Base-by-base conservation (phyloP, 176 grass and related monocot genomes). In the Avena atlantica region DNA sequence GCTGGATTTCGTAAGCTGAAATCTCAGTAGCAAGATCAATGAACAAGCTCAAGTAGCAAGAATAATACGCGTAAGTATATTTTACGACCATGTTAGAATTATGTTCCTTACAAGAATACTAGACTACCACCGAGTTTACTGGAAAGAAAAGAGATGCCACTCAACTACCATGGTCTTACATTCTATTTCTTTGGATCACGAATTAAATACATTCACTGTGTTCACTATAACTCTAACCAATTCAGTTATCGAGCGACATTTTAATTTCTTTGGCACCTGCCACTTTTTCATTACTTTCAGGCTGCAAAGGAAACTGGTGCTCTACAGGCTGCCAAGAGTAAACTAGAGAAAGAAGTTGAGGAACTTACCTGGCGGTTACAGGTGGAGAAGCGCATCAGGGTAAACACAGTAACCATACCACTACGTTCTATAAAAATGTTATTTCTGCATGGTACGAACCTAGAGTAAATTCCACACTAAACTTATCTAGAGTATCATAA, bases 261-360 rank as follows among this genome's bases (percentile, higher is more conserved):
- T 74, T 52, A 29, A 78, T 74, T 87, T 86, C 50, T 82, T 76
- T 61, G 55, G 58, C 51, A 63, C 71, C 0, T 84, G 61, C 5
- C 44, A 65, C 31, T 58, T 87, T 40, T 48, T 53, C 65, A 52
- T 83, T 86, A 74, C 74, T 84, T 93, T 89, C 64, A 99, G 97
- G 94, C 97, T 89, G 90, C 97, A 86, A 99, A 84, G 74, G 97
- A 99, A 93, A 94, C 94, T 67, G 97, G 97, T 65, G 94, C 92
- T 83, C 85, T 96, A 48, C 97, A 99, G 72, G 97, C 90, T 91
- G 97, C 97, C 80, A 99, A 99, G 84, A 96, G 87, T 84, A 94
- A 93, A 87, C 79, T 99, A 83, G 97, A 99, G 92, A 99, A 99
- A 87, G 88, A 94, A 90, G 94, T 99, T 20, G 94, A 99, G 76